Percentiles rank a stretch among this genome's conserved stretches.
Conservation (phyloP, 495 filamentous ascomycete species). For the Hamigera avellanea region DNA sequence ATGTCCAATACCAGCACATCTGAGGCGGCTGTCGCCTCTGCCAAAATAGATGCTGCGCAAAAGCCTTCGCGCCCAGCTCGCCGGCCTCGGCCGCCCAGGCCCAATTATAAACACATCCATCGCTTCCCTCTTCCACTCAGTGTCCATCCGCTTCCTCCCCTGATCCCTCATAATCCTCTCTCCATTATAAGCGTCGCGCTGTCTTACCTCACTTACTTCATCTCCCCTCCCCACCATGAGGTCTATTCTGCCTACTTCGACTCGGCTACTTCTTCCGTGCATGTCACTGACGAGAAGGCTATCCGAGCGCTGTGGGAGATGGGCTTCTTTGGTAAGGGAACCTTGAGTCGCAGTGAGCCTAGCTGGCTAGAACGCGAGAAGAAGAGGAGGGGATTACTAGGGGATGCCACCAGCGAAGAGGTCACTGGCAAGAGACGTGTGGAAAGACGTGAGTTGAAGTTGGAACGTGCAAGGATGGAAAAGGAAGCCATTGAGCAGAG, state of each 20-base stretch:
- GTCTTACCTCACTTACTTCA: constrained; percentile 59
- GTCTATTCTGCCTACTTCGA: constrained; percentile 68
- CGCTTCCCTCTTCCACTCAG: constrained; percentile 66
- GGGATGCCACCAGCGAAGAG: constrained; percentile 61
- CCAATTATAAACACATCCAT: constrained; percentile 62
- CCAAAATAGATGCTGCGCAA: constrained; percentile 3
- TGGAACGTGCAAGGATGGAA: constrained; percentile 78
- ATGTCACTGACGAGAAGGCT: constrained; percentile 64
- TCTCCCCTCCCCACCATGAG: constrained; percentile 60
- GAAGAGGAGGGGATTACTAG: constrained; percentile 49
- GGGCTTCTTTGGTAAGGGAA: constrained; percentile 94
- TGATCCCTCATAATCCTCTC: constrained; percentile 87
- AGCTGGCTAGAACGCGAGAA: constrained; percentile 82
- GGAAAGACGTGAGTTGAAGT: constrained; percentile 74
- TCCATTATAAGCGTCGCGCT: constrained; percentile 71
- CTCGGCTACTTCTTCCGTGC: constrained; percentile 65
- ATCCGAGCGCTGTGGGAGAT: constrained; percentile 83
- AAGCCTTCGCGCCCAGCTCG: constrained; percentile 13
- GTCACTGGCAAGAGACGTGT: constrained; percentile 62
- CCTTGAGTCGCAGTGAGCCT: constrained; percentile 83
- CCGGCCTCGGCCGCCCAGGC: constrained; percentile 41
- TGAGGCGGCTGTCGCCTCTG: constrained; percentile 8
- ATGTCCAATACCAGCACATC: constrained; percentile 5
- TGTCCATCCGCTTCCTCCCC: constrained; percentile 68
- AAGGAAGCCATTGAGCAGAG: constrained; percentile 66